Evolutionary conservation across 108 stramenopile species (phyloP).

Genomic region (Fragilariopsis cylindrus): DNA sequence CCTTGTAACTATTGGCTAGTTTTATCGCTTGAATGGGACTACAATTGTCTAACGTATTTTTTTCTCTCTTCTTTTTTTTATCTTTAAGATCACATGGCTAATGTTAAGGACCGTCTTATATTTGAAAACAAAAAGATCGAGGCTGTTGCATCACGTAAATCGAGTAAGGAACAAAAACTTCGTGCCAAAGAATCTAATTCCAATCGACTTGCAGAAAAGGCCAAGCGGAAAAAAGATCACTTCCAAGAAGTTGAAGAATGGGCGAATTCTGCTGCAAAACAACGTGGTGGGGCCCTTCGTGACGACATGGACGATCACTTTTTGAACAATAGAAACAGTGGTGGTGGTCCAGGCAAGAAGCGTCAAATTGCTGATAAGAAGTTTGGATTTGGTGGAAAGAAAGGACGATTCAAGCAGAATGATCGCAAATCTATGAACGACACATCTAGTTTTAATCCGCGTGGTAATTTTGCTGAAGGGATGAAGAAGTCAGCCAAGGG

Average conservation of each 20-base stretch:
- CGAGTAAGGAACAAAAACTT: conserved; percentile 59
- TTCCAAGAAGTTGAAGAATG: conserved; percentile 87
- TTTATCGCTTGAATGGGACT: background rate
- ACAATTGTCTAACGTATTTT: background rate
- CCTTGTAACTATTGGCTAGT: no score
- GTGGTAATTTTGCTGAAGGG: conserved; percentile 81
- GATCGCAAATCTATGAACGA: conserved; percentile 79
- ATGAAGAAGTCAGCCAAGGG: conserved; percentile 53
- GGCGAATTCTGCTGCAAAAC: conserved; percentile 70
- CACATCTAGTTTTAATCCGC: conserved; percentile 76
- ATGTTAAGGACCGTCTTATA: conserved; percentile 96
- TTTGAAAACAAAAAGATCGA: conserved; percentile 98
- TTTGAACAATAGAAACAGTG: conserved; percentile 25
- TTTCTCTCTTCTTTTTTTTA: conserved; percentile 1
- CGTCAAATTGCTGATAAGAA: conserved; percentile 62
- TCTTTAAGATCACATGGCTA: conserved; percentile 84
- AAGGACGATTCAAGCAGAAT: conserved; percentile 87
- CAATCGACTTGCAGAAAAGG: conserved; percentile 88
- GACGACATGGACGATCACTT: conserved; percentile 63
- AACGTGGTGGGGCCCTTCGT: conserved; percentile 51
- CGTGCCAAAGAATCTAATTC: conserved; percentile 62
- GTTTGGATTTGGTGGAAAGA: conserved; percentile 85
- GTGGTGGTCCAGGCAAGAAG: conserved; percentile 54
- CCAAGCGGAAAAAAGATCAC: conserved; percentile 84
- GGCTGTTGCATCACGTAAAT: conserved; percentile 85